Evolutionary conservation across 2,329 filamentous ascomycete genomes (phyloP).

Genomic region (Fusarium musae): DNA sequence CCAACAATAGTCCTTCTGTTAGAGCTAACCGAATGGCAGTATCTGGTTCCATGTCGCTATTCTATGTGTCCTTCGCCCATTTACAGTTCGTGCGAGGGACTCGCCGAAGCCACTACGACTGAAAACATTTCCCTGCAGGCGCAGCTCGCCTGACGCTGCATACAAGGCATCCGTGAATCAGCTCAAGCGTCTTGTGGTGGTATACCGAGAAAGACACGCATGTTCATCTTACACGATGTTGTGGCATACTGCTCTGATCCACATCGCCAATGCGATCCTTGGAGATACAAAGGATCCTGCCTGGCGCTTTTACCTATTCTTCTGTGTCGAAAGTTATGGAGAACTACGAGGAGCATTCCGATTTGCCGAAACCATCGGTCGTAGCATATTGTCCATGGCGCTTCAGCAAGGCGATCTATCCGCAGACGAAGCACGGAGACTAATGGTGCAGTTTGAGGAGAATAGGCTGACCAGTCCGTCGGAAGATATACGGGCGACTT

Average conservation of each 20-base stretch:
- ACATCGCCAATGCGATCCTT: slow-evolving; percentile 53
- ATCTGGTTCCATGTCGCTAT: slow-evolving; percentile 55
- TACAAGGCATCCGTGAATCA: slow-evolving; percentile 52
- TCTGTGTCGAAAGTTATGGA: slow-evolving; percentile 54
- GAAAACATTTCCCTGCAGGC: slow-evolving; percentile 46
- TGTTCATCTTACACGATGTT: slow-evolving; percentile 52
- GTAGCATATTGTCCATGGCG: slow-evolving; percentile 51
- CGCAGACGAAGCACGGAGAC: slow-evolving; percentile 39
- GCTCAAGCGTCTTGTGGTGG: slow-evolving; percentile 52
- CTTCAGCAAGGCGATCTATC: slow-evolving; percentile 49
- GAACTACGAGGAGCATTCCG: slow-evolving; percentile 50
- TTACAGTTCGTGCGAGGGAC: slow-evolving; percentile 12
- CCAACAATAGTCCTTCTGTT: not conserved
- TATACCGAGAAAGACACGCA: slow-evolving; percentile 49
- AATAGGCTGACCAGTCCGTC: slow-evolving; percentile 32
- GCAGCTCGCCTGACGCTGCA: slow-evolving; percentile 44
- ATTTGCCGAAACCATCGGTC: slow-evolving; percentile 49
- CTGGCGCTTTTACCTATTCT: slow-evolving; percentile 51
- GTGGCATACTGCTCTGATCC: slow-evolving; percentile 55
- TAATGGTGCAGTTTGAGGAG: slow-evolving; percentile 47
- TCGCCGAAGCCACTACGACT: not conserved
- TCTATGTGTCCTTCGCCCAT: slow-evolving; percentile 50
- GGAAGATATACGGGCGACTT: slow-evolving; percentile 48
- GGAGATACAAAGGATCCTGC: slow-evolving; percentile 43
- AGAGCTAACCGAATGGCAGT: slow-evolving; percentile 38